Percentiles rank a stretch among this genome's conserved stretches.
Evolutionary conservation across 2,329 filamentous ascomycete species (phyloP).

Genomic region (Xylariaceae sp.): DNA sequence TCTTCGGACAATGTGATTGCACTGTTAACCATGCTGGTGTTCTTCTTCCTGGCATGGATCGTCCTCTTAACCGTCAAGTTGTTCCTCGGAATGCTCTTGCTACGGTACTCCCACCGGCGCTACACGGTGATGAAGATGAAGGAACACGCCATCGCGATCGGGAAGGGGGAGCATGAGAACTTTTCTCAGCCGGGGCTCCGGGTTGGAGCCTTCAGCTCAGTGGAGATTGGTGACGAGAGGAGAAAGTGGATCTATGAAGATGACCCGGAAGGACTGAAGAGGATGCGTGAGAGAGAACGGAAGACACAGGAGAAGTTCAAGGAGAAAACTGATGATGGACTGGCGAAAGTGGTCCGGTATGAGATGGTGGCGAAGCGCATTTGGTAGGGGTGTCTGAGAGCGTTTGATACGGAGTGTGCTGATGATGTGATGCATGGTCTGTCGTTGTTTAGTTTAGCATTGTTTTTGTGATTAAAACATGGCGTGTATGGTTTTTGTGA

Average conservation of each 20-base stretch:
- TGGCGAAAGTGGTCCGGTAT: slow-evolving; percentile 65
- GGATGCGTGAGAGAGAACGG: slow-evolving; percentile 57
- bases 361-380: slow-evolving; percentile 97
- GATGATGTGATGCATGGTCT: too few species aligned
- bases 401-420: too few species aligned
- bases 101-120: slow-evolving; percentile 71
- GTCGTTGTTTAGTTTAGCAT: too few species aligned
- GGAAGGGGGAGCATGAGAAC: slow-evolving; percentile 44
- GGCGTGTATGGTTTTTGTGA: too few species aligned
- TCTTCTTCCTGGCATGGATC: slow-evolving; percentile 80
- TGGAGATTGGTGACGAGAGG: slow-evolving; percentile 86
- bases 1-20: slow-evolving; percentile 70
- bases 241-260: slow-evolving; percentile 82
- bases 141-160: slow-evolving; percentile 48
- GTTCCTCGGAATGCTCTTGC: slow-evolving; percentile 78
- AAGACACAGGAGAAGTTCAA: slow-evolving; percentile 54
- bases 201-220: slow-evolving; percentile 74
- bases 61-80: slow-evolving; percentile 81
- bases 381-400: slow-evolving; percentile 52
- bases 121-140: slow-evolving; percentile 75
- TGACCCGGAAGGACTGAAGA: slow-evolving; percentile 64
- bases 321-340: slow-evolving; percentile 45
- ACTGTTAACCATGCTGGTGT: slow-evolving; percentile 72
- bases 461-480: too few species aligned
- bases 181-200: slow-evolving; percentile 68